phyloP scores from a whole-genome alignment of 257 asterid species.

The Thymus quinquecostatus region DNA sequence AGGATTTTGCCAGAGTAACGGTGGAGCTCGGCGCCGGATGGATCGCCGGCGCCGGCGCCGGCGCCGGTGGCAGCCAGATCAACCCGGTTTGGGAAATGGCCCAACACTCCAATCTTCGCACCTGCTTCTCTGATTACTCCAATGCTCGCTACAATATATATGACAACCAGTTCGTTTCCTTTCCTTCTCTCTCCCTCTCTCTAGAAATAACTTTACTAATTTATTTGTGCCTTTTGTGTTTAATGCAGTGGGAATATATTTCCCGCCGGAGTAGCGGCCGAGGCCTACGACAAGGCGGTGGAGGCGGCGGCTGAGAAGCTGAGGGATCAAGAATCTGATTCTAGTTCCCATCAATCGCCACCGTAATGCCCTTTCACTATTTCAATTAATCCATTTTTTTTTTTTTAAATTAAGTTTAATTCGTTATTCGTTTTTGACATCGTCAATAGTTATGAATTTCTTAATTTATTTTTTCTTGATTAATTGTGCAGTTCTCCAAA shows the following conservation, averaged over 20 bases:
- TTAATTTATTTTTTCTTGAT: neutral
- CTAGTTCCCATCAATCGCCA: slow-evolving; percentile 36
- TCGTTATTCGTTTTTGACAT: neutral
- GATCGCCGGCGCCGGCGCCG: slow-evolving; percentile 98
- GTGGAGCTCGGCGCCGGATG: slow-evolving; percentile 98
- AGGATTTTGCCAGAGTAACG: slow-evolving; percentile 70
- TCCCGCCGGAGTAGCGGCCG: slow-evolving; percentile 76
- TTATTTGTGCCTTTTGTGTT: neutral
- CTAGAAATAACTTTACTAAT: neutral
- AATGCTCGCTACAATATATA: slow-evolving; percentile 84
- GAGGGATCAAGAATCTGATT: slow-evolving; percentile 40
- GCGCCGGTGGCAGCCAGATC: slow-evolving; percentile 74
- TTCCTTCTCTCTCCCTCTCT: neutral
- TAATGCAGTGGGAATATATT: slow-evolving; percentile 70
- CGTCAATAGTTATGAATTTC: neutral
- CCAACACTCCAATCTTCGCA: slow-evolving; percentile 59
- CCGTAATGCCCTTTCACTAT: slow-evolving; percentile 36
- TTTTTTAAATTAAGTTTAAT: neutral
- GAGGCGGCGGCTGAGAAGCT: slow-evolving; percentile 67
- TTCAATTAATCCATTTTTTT: no score
- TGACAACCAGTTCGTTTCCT: slow-evolving; percentile 52
- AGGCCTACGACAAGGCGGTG: slow-evolving; percentile 78
- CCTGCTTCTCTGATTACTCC: slow-evolving; percentile 83
- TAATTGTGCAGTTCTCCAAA: slow-evolving; percentile 49
- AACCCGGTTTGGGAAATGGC: slow-evolving; percentile 94